Percentiles rank a stretch among this genome's conserved stretches.
These are phyloP conservation scores for Metschnikowia arizonensis DNA, from an alignment of 805 yeast species.

Conservation along the genomic window DNA sequence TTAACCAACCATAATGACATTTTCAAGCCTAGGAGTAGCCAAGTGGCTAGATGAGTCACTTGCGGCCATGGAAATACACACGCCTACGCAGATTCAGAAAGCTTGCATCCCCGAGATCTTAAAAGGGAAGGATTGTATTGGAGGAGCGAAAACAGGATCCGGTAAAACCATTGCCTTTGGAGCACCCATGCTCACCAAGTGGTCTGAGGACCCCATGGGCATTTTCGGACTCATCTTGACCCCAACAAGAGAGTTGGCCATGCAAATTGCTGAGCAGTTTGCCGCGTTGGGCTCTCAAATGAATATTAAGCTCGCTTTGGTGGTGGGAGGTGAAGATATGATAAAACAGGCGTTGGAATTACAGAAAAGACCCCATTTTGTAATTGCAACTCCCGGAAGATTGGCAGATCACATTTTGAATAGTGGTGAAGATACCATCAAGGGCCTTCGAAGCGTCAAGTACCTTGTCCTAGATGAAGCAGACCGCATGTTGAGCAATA, in stretches of 20 bases:
- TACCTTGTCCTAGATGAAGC: conserved; percentile 94
- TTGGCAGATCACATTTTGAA: conserved; percentile 85
- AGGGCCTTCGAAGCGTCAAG: conserved; percentile 73
- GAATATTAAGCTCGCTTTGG: conserved; percentile 76
- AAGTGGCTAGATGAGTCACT: conserved; percentile 85
- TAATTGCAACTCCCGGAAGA: conserved; percentile 96
- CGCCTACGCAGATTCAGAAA: conserved; percentile 82
- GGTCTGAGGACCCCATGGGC: conserved; percentile 95
- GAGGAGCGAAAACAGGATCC: conserved; percentile 97
- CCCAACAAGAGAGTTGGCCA: conserved; percentile 90
- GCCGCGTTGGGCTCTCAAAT: conserved; percentile 86
- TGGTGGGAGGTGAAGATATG: conserved; percentile 95
- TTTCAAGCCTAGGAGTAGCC: conserved; percentile 68
- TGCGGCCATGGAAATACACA: conserved; percentile 70
- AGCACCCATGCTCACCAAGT: conserved; percentile 90
- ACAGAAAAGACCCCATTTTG: conserved; percentile 84
- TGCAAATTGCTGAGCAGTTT: conserved; percentile 96
- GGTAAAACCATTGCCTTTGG: conserved; percentile 98
- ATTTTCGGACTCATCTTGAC: conserved; percentile 86
- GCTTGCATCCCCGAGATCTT: conserved; percentile 87
- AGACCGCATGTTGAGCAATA: conserved; percentile 79
- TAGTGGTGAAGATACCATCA: conserved; percentile 83
- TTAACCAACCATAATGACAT: conserved; percentile 29
- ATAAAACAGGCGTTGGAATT: conserved; percentile 81
- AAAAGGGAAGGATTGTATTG: conserved; percentile 85